Base-by-base conservation (phyloP, 1,284 basidiomycete genomes). In the Irpex sp. region DNA sequence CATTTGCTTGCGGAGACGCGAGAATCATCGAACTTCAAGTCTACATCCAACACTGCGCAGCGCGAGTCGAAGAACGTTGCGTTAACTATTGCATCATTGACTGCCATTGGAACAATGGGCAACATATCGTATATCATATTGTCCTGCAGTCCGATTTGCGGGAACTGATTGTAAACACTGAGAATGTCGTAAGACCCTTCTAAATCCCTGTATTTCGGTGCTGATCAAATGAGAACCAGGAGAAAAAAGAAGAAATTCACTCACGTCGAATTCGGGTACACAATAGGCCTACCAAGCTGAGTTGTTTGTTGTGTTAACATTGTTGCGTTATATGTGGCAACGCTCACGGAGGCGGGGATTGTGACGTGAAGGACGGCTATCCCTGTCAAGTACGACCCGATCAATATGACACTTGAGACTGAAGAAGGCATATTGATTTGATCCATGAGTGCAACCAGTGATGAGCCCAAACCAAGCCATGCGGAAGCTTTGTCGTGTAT, bases 341-440 rank as follows among this genome's bases (percentile, higher is more conserved):
- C 50, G 17, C 54, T 11, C 35, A 60, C 19, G 17, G 43, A 19
- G 11, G 33, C 15, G 17, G 51, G 59, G 5, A 60, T 60, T 4
- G 53, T 55, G 5, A 60, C 46, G 36, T 60, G 59, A 5, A 60
- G 51, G 1, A 60, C 17, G 13, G 35, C 53, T 3, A 60, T 51
- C 13, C 50, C 37, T 5, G 36, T 3, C 35, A 56, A 9, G 13
- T 43, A 55, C 15, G 13, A 17, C 7, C 4, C 19, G 13, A 59
- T 51, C n/a, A 21, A 39, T 31, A 53, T 19, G 3, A 50, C 33
- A 17, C 21, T 19, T 7, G 4, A 36, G 6, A 39, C 49, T 6
- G 47, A 46, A 1, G 47, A 26, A 4, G 19, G 58, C 9, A 51
- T 19, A 11, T 19, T 49, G 33, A 51, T 21, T 50, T 51, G 47